phyloP scores from a whole-genome alignment of 163 green algal species.

The Scenedesmus sp. region DNA sequence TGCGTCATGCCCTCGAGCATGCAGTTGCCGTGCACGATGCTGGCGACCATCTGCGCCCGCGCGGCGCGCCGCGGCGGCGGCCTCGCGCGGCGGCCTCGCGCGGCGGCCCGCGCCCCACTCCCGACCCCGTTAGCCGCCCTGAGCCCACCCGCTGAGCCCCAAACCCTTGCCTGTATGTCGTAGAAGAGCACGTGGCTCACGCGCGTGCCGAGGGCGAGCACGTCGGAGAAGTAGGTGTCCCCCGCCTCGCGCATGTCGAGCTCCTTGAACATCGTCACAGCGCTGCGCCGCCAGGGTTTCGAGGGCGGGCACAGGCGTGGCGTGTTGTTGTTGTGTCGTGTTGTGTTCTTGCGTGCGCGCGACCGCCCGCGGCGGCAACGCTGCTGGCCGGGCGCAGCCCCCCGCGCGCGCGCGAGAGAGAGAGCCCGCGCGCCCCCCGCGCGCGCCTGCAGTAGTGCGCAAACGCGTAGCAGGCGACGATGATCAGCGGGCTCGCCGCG shows the following conservation, averaged over 20 bases:
- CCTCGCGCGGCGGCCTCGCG: no score
- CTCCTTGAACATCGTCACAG: constrained; percentile 51
- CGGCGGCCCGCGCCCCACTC: no score
- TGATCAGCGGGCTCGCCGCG: constrained; percentile 14
- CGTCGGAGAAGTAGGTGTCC: constrained; percentile 42
- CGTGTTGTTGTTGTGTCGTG: background rate
- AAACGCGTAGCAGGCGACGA: constrained; percentile 44
- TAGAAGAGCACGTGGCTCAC: constrained; percentile 45
- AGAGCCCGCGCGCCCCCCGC: no score
- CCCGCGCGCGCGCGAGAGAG: no score
- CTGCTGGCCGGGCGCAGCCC: no score
- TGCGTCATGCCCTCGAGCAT: constrained; percentile 49
- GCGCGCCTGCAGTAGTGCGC: constrained; percentile 44
- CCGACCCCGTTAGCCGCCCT: no score
- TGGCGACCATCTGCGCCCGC: constrained; percentile 39
- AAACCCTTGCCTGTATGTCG: constrained; percentile 51
- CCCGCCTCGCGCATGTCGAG: constrained; percentile 44
- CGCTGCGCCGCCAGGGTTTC: no score
- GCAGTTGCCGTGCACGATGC: constrained; percentile 45
- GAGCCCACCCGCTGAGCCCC: no score
- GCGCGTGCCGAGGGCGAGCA: constrained; percentile 30
- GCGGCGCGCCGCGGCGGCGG: no score
- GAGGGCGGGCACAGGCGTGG: no score
- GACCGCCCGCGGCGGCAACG: no score
- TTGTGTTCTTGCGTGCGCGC: no score